Percentiles rank a stretch among this genome's conserved stretches.
phyloP scores from a whole-genome alignment of 2,329 filamentous ascomycete species.

The Microsporum canis region DNA sequence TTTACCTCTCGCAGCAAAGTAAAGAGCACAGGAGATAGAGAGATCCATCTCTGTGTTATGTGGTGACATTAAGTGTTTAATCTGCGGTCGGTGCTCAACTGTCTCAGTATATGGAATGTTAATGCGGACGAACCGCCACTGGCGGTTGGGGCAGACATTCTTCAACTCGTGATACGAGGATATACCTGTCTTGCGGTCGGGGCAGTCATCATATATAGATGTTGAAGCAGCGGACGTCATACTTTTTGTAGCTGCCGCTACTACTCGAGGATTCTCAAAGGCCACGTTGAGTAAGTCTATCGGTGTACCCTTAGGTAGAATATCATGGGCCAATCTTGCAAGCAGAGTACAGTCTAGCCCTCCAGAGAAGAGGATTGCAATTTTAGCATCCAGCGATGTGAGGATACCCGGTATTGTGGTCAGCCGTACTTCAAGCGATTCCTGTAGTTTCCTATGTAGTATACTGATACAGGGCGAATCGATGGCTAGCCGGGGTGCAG shows the following conservation, averaged over 20 bases:
- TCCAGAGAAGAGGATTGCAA: conserved; percentile 85
- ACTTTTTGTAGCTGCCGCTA: conserved; percentile 41
- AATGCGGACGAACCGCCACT: conserved; percentile 70
- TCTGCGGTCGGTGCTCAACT: conserved; percentile 52
- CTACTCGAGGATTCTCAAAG: conserved; percentile 81
- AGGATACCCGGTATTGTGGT: conserved; percentile 51
- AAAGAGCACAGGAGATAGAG: conserved; percentile 86
- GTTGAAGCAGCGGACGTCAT: conserved; percentile 21
- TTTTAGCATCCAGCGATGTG: conserved; percentile 24
- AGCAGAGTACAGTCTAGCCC: conserved; percentile 87
- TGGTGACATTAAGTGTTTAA: conserved; percentile 72
- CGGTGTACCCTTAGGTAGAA: conserved; percentile 55
- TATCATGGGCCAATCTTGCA: conserved; percentile 65
- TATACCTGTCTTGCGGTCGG: conserved; percentile 78
- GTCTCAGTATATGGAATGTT: conserved; percentile 74
- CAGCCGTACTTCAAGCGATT: conserved; percentile 55
- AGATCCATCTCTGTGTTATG: conserved; percentile 99
- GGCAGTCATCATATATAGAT: conserved; percentile 65
- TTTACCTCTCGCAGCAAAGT: conserved; percentile 74
- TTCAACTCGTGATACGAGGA: conserved; percentile 66
- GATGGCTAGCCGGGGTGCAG: conserved; percentile 22
- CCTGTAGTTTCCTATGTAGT: conserved; percentile 45
- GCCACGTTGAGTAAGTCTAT: conserved; percentile 92
- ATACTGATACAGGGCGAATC: conserved; percentile 42
- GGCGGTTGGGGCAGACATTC: conserved; percentile 54